Evolutionary conservation across 2,329 filamentous ascomycete species (phyloP).

Genomic region (Ophiostoma sp.): DNA sequence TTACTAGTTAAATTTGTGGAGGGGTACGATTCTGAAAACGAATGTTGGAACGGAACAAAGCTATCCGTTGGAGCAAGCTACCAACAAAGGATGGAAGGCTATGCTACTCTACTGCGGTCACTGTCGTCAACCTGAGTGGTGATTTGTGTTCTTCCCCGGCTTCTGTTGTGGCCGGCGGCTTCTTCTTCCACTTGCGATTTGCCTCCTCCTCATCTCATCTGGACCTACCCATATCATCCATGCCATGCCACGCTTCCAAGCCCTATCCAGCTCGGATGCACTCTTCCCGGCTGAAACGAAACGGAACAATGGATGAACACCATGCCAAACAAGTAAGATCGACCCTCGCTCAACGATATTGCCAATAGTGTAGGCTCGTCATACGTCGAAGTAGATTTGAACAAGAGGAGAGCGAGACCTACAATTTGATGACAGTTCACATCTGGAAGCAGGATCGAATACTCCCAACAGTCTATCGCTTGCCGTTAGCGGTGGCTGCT

Average conservation of each 20-base stretch:
- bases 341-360: too few relatives aligned
- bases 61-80: background rate
- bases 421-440: background rate
- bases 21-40: background rate
- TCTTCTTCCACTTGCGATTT: background rate
- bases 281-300: background rate
- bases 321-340: too few relatives aligned
- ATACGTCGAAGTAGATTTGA: too few relatives aligned
- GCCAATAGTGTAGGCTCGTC: too few relatives aligned
- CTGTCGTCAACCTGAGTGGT: background rate
- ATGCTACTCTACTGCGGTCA: background rate
- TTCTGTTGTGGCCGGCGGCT: background rate
- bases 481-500: background rate
- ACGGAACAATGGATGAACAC: background rate
- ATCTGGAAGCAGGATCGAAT: background rate
- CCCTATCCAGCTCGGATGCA: background rate
- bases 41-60: background rate
- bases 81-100: background rate
- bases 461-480: background rate
- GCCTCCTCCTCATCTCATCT: background rate
- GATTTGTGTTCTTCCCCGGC: too few relatives aligned
- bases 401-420: too few relatives aligned
- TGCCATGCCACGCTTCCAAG: background rate
- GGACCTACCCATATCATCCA: background rate
- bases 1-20: background rate